Percentiles rank a stretch among this genome's conserved stretches.
These are phyloP conservation scores for Acmispon strigosus DNA, from an alignment of 306 rosid genomes.

Conservation along the genomic window DNA sequence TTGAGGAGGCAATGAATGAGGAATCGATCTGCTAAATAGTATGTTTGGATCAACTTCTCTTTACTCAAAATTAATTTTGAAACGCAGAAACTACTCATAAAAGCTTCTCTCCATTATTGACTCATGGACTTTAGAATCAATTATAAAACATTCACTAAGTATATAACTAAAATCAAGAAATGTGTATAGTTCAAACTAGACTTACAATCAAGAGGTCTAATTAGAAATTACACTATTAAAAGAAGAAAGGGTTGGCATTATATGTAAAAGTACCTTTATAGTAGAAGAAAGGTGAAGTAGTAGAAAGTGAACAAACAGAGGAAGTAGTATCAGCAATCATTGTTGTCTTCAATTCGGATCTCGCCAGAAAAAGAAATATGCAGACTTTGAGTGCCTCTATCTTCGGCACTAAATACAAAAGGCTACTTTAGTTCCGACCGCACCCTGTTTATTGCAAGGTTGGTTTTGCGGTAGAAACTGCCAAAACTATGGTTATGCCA, in stretches of 20 bases:
- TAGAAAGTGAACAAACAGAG: conserved; percentile 12
- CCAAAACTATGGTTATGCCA: no score
- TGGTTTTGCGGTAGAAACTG: no score
- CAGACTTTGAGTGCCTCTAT: no score
- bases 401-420: no score
- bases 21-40: not conserved
- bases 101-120: no score
- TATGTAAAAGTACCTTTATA: conserved; percentile 29
- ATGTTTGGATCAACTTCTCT: no score
- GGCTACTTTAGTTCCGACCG: no score
- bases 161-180: not conserved
- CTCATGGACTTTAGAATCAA: no score
- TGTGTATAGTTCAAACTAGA: not conserved
- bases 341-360: not conserved
- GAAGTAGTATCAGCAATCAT: conserved; percentile 25
- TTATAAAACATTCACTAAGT: not conserved
- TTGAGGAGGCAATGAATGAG: not conserved
- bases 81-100: no score
- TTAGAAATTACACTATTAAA: not conserved
- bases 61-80: no score
- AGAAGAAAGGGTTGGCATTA: not conserved
- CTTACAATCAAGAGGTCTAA: not conserved
- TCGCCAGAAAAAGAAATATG: not conserved
- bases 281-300: conserved; percentile 11
- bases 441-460: no score